Evolutionary conservation across 345 rosid species (phyloP), one percentile per base, ranked within the genome.

Genomic region (Salix dunnii): DNA sequence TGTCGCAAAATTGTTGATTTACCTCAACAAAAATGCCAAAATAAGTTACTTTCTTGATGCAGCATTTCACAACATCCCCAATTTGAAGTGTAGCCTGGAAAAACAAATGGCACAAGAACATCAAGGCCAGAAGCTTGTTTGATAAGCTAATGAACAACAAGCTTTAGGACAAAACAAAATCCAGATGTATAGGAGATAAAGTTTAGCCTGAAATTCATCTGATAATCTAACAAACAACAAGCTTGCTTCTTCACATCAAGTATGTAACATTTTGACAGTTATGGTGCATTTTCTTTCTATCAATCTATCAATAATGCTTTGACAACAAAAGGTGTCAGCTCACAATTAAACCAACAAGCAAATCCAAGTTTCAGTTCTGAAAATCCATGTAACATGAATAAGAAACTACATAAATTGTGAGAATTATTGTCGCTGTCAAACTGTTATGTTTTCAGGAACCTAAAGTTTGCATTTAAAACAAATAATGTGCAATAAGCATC

Each of bases 11-110:
- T 18, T 12, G 33, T 21, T 21, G 53, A 30, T 71, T 77, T 87
- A 93, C 98, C 94, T 96, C 98, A 42, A 94, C 97, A 84, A 93
- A 96, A 48, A 96, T 88, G 74, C 98, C 98, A 68, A 91, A 93
- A 78, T 96, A 91, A 72, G 98, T 90, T 55, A 96, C 91, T 84
- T 91, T 93, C 86, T 84, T 91, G 84, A 96, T 87, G 84, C 89
- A 81, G 77, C 99, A 91, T 83, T 93, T 91, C 76, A 93, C 94
- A 75, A 93, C 86, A 84, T 96, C 98, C 51, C 99, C 98, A 28
- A 93, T 84, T 48, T 91, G 89, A 85, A 96, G 98, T 84, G 84
- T 93, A 42, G 92, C 92, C 97, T 92, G 86, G 81, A 87, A 85
- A 25, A 69, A 71, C 36, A 65, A 78, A 75, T 2, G n/a, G 28